Base-by-base conservation (phyloP, 805 yeast genomes). In the Yarrowia sp. region DNA sequence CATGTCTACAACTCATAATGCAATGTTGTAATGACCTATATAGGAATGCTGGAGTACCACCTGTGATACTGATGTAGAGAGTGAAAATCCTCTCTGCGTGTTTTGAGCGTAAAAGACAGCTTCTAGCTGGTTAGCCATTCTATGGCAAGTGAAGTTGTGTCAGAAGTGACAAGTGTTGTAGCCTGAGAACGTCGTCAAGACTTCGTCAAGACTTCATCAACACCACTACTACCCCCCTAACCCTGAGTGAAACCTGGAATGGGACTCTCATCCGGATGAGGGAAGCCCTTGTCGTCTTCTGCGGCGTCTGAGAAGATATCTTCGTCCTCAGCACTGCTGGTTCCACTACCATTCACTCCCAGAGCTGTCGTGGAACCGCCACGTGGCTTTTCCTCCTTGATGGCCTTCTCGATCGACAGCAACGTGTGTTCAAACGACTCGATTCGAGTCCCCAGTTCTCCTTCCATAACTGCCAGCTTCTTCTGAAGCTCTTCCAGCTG, bases 401-500 rank as follows among this genome's bases (percentile, higher is more conserved):
- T 63, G 40, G 67, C 55, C 19, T 48, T 63, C n/a, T 63, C 67
- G 26, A 63, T 49, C 46, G 56, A 48, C 55, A 48, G 22, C 8
- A 63, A 32, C 3, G 56, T 48, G 45, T 48, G 48, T 40, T 63
- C 67, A 19, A 63, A 63, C n/a, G 55, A 49, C 56, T 63, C 67
- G 45, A 63, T 48, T n/a, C 56, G 45, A 5, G 55, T 22, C 5
- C 46, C 48, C 32, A 63, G 67, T 15, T 63, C 67, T 2, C 56
- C 46, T 16, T 63, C 67, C 55, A 63, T 48, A 22, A 63, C 67
- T 5, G 56, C 55, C 56, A 63, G 56, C 16, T 63, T 63, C 56
- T 63, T 48, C 40, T 49, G 55, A 3, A 63, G 40, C 46, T 63
- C 67, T 7, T 63, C 67, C 45, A 63, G 55, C 38, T 63, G 67